Base-by-base conservation (phyloP, 2,329 filamentous ascomycete genomes). In the Trichoderma semiorbis region DNA sequence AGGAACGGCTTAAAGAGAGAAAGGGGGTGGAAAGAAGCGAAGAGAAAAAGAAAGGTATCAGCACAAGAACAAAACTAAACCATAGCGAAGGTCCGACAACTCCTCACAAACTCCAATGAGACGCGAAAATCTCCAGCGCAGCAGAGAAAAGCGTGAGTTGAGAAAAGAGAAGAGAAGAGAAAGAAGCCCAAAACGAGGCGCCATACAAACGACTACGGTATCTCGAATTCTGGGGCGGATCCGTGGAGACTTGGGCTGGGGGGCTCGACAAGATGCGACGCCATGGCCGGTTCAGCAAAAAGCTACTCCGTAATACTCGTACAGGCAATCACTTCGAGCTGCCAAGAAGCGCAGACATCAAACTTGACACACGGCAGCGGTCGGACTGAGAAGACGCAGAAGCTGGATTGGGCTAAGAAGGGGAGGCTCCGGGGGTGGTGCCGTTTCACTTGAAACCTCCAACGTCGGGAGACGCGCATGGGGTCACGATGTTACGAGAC, bases 371-470 rank as follows among this genome's bases (percentile, higher is more conserved):
- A 61, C 53, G 16, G 69, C 60, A 65, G n/a, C 18, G 28, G 36
- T 61, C 39, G 63, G 24, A 50, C 16, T 36, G 12, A 32, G 26
- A 57, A 57, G 21, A 34, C 50, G 16, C 43, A 30, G 24, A 36
- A 47, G 43, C 61, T 50, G 32, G 53, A 60, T 65, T 50, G 69
- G 69, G 61, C 69, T 67, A 43, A 60, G 61, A 60, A 26, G 66
- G 24, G 71, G 66, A 70, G 68, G 16, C 53, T 55, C 28, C 63
- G 26, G 61, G 62, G 55, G 55, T 68, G 63, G 70, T 62, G 60
- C 47, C 30, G 83, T 85, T 83, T 85, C 81, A 82, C 77, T 74
- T 84, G 84, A 86, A 85, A 85, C 83, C 76, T 76, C 78, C 80
- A 76, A 77, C 77, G 84, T 86, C 80, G 80, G 84, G 76, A 71